Evolutionary conservation across 2,329 filamentous ascomycete genomes (phyloP).

Genomic region (Ophiocordyceps sinensis): DNA sequence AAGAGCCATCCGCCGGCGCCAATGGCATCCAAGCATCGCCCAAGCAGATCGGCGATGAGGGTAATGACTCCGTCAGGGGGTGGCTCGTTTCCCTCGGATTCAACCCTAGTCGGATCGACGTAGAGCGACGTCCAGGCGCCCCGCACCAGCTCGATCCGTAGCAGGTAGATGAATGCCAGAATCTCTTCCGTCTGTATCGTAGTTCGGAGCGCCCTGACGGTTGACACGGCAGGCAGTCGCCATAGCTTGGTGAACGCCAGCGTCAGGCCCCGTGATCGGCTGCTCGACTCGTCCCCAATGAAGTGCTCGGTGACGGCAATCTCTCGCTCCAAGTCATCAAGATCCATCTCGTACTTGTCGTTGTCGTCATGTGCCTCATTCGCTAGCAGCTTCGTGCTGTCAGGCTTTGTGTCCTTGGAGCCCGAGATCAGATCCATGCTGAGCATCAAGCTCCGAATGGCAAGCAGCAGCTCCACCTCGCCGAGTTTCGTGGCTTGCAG

Average conservation of each 20-base stretch:
- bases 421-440: slow-evolving; percentile 48
- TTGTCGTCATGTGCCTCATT: slow-evolving; percentile 13
- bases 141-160: slow-evolving; percentile 58
- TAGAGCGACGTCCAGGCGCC: slow-evolving; percentile 66
- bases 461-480: slow-evolving; percentile 49
- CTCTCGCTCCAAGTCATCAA: slow-evolving; percentile 48
- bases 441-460: slow-evolving; percentile 51
- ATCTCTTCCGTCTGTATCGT: slow-evolving; percentile 53
- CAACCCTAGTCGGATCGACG: slow-evolving; percentile 39
- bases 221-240: slow-evolving; percentile 43
- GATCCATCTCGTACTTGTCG: slow-evolving; percentile 32
- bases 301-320: slow-evolving; percentile 55
- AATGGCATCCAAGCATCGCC: slow-evolving; percentile 61
- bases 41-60: slow-evolving; percentile 57
- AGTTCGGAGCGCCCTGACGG: slow-evolving; percentile 48
- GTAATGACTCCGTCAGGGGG: slow-evolving; percentile 55
- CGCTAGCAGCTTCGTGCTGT: slow-evolving; percentile 16
- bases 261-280: slow-evolving; percentile 49
- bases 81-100: slow-evolving; percentile 22
- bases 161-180: slow-evolving; percentile 54
- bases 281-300: slow-evolving; percentile 47
- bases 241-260: slow-evolving; percentile 57
- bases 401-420: slow-evolving; percentile 12
- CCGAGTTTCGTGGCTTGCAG: slow-evolving; percentile 52
- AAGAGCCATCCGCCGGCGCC: slow-evolving; percentile 61